These are phyloP conservation scores for Pleurotus ostreatus DNA, from an alignment of 768 basidiomycete species.

Conservation along the genomic window DNA sequence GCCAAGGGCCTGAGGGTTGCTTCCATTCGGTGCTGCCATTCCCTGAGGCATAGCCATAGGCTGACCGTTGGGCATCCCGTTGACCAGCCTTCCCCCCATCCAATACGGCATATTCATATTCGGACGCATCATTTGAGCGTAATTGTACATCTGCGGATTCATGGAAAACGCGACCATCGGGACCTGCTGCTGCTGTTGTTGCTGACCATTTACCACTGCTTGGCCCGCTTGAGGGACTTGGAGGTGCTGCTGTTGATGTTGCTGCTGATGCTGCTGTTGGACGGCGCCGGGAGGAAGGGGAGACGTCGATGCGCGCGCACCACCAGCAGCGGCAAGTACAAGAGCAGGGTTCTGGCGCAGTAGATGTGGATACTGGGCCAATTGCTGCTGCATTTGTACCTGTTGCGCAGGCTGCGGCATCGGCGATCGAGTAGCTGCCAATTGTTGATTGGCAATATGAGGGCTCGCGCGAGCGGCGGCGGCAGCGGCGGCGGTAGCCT, in stretches of 20 bases:
- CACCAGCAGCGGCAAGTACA: constrained; percentile 20
- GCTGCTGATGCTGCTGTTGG: constrained; percentile 14
- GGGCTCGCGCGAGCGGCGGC: constrained; percentile 31
- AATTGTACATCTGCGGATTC: constrained; percentile 5
- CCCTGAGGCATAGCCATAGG: constrained; percentile 8
- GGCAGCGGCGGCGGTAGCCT: constrained; percentile 14
- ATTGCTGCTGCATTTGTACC: constrained; percentile 16
- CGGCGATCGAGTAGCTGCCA: constrained; percentile 23
- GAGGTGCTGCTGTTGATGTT: constrained; percentile 5
- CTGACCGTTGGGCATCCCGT: constrained; percentile 6
- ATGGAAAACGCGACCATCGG: constrained; percentile 4
- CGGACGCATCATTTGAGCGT: constrained; percentile 4
- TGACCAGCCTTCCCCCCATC: neutral
- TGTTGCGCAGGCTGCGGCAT: constrained; percentile 26
- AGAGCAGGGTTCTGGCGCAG: constrained; percentile 12
- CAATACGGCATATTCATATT: constrained; percentile 6
- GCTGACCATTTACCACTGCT: neutral
- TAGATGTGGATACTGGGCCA: constrained; percentile 16
- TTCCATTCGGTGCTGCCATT: neutral
- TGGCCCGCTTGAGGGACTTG: constrained; percentile 8
- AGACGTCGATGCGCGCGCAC: constrained; percentile 12
- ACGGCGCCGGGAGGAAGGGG: neutral
- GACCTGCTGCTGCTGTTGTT: neutral
- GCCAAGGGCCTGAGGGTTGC: constrained; percentile 1
- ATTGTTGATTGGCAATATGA: constrained; percentile 25